Base-by-base conservation (phyloP, 768 basidiomycete genomes). In the Tulasnella sp. region DNA sequence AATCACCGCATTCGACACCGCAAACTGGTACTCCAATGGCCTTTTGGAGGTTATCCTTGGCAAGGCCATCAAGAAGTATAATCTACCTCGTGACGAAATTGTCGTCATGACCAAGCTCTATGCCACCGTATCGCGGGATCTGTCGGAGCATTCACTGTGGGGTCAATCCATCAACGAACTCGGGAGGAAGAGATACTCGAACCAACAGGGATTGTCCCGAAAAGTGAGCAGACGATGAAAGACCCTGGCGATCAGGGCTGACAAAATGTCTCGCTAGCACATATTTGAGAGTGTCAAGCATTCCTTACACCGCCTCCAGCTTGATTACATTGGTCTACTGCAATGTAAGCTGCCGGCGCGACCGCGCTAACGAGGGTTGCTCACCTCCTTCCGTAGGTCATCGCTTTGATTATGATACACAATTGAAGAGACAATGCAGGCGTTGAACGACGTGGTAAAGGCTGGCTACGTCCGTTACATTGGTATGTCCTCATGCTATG, bases 81-180 rank as follows among this genome's bases (percentile, higher is more conserved):
- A 69, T 20, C 40, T 76, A 16, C 91, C 92, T n/a, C 88, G 93
- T 1, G 90, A 91, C 18, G 89, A 91, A 80, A 89, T 93, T 69
- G 92, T 94, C 23, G 88, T 94, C 20, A 87, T 94, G 86, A 93
- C 93, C 77, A 94, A 94, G 85, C 89, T 89, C 13, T 76, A 39
- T 39, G 48, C 3, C 48, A 69, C 67, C 15, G 20, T 79, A 5
- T 75, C 48, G n/a, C 75, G 42, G 26, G 75, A 71, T 20, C 26
- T 61, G 48, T 46, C 69, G 3, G 79, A 70, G 11, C 3, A 6
- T 13, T n/a, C 51, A 39, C 48, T 70, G 51, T 67, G 70, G 42
- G 42, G 29, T 40, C 79, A 57, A 42, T 42, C 29, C 32, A 13
- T 78, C 9, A 77, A 83, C 55, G 69, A 84, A 67, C 11, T 70